These are phyloP conservation scores for Aureobasidium sp. DNA, from an alignment of 2,329 filamentous ascomycete genomes.

Conservation along the genomic window DNA sequence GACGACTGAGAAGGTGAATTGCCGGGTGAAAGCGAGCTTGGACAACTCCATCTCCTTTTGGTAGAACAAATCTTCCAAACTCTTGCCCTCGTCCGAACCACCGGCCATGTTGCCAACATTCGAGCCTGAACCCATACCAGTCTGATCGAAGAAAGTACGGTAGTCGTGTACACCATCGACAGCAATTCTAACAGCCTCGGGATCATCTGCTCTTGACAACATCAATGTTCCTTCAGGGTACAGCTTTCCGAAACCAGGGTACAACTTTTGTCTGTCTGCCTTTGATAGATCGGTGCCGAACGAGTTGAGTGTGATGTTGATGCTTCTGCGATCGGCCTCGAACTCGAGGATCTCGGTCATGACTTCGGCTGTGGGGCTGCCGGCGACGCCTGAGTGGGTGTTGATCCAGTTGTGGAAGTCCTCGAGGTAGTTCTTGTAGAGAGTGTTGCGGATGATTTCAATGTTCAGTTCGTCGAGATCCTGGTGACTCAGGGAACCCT, in stretches of 20 bases:
- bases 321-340: slow-evolving; percentile 94
- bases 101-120: slow-evolving; percentile 88
- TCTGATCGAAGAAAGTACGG: slow-evolving; percentile 95
- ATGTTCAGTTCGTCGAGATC: slow-evolving; percentile 99
- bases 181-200: slow-evolving; percentile 92
- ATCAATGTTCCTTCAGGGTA: slow-evolving; percentile 96
- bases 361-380: slow-evolving; percentile 91
- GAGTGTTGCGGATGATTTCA: slow-evolving; percentile 97
- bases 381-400: slow-evolving; percentile 84
- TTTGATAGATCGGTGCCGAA: slow-evolving; percentile 98
- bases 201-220: slow-evolving; percentile 94
- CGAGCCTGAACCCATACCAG: slow-evolving; percentile 72
- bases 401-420: slow-evolving; percentile 98
- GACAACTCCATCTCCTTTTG: slow-evolving; percentile 99
- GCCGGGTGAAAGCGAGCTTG: slow-evolving; percentile 93
- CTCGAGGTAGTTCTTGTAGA: slow-evolving; percentile 99
- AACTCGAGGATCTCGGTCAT: slow-evolving; percentile 98
- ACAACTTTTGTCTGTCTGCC: slow-evolving; percentile 94
- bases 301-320: slow-evolving; percentile 99
- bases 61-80: slow-evolving; percentile 97
- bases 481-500: slow-evolving; percentile 94
- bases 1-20: slow-evolving; percentile 95
- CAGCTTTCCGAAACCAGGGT: slow-evolving; percentile 90
- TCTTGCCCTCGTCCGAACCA: slow-evolving; percentile 85
- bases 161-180: slow-evolving; percentile 96